Evolutionary conservation across 139 green algal species (phyloP).

Genomic region (Chlorella sp.): DNA sequence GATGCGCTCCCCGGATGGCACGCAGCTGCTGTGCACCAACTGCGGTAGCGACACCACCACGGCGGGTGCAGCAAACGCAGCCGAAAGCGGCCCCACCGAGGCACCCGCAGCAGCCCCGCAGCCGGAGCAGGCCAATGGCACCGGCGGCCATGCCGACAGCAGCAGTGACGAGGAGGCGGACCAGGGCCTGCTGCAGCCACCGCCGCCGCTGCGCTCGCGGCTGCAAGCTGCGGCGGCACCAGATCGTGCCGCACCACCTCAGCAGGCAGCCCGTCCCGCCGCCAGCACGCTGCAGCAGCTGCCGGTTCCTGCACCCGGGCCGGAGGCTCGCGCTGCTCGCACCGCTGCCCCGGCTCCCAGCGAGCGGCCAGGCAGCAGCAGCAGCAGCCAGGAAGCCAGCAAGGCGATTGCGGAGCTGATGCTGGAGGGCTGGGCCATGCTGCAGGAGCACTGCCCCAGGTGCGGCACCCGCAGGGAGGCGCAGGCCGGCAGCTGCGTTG

Average conservation of each 20-base stretch:
- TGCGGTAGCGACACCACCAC: not conserved
- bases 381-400: constrained; percentile 19
- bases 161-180: not conserved
- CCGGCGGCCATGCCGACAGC: not conserved
- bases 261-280: not conserved
- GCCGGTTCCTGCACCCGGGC: not conserved
- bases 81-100: not conserved
- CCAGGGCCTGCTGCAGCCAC: not conserved
- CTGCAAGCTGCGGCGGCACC: not conserved
- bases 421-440: constrained; percentile 49
- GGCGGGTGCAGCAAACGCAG: not conserved
- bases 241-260: not conserved
- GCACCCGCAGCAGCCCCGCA: not conserved
- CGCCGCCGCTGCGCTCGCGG: not conserved
- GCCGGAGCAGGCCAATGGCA: constrained; percentile 1
- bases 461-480: not conserved
- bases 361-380: not conserved
- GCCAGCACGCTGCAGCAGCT: not conserved
- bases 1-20: constrained; percentile 34
- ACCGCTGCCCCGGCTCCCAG: too few relatives aligned
- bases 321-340: too few relatives aligned
- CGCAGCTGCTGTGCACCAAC: constrained; percentile 35
- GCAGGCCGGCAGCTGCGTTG: not conserved
- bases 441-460: constrained; percentile 44
- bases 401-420: constrained; percentile 45